A percentile compares a stretch with the other conserved stretches of the same genome.
Evolutionary conservation across 768 basidiomycete species (phyloP).

Genomic region (Rhizopogon rudus): DNA sequence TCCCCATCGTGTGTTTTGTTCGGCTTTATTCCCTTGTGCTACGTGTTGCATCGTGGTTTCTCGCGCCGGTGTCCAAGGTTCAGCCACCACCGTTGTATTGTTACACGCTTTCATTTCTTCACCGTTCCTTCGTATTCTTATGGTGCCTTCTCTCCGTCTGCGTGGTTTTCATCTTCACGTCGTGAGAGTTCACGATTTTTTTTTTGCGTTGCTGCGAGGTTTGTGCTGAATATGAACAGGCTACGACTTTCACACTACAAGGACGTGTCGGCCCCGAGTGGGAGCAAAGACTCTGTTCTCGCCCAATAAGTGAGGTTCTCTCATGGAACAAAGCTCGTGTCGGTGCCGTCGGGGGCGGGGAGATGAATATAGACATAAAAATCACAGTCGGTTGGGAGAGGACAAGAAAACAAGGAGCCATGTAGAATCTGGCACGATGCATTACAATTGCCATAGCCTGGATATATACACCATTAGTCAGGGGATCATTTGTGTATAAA

Average conservation of each 20-base stretch:
- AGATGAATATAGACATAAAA: neutral
- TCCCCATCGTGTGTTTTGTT: neutral
- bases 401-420: neutral
- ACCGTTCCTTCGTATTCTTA: neutral
- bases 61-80: neutral
- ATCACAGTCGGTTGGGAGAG: too few relatives aligned
- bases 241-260: constrained; percentile 26
- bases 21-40: neutral
- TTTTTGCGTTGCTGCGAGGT: neutral
- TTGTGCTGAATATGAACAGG: constrained; percentile 9
- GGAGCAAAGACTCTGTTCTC: constrained; percentile 8
- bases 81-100: neutral
- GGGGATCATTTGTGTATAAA: constrained; percentile 2
- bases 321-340: neutral
- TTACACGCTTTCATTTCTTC: neutral
- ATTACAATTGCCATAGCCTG: constrained; percentile 17
- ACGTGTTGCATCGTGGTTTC: neutral
- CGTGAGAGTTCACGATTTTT: neutral
- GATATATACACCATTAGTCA: constrained; percentile 29
- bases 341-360: neutral
- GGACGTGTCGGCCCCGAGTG: constrained; percentile 5
- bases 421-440: constrained; percentile 3
- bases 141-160: neutral
- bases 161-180: neutral
- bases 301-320: neutral